Conservation (phyloP, 805 yeast species). For the Candida adriatica region DNA sequence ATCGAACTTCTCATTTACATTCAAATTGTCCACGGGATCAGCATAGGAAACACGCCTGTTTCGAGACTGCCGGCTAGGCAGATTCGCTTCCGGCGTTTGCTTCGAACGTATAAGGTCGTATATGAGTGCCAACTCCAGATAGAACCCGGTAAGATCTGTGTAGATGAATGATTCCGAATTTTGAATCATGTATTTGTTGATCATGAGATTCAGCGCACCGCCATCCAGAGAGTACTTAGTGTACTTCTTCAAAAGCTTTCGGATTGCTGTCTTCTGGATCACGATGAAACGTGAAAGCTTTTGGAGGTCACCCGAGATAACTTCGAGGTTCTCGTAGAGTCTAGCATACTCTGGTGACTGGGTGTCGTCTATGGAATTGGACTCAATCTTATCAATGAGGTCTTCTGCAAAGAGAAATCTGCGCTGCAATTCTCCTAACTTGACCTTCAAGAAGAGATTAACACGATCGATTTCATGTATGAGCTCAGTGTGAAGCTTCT, state of each 20-base stretch:
- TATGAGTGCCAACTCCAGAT: slow-evolving; percentile 50
- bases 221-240: slow-evolving; percentile 36
- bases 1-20: slow-evolving; percentile 28
- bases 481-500: slow-evolving; percentile 36
- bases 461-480: slow-evolving; percentile 52
- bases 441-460: slow-evolving; percentile 57
- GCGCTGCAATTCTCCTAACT: slow-evolving; percentile 61
- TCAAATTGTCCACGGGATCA: slow-evolving; percentile 13
- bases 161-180: slow-evolving; percentile 52
- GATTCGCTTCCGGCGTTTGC: slow-evolving; percentile 1
- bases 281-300: slow-evolving; percentile 63
- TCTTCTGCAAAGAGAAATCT: slow-evolving; percentile 35
- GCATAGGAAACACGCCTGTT: slow-evolving; percentile 10
- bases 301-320: slow-evolving; percentile 46
- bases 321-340: slow-evolving; percentile 31
- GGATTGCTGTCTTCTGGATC: slow-evolving; percentile 66
- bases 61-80: not conserved
- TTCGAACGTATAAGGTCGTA: slow-evolving; percentile 40
- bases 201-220: slow-evolving; percentile 20
- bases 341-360: slow-evolving; percentile 11
- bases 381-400: slow-evolving; percentile 22
- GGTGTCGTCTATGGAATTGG: not conserved
- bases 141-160: slow-evolving; percentile 51
- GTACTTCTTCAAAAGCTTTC: slow-evolving; percentile 69
- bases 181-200: slow-evolving; percentile 29